Base-by-base conservation (phyloP, 139 green algal genomes). In the Ettlia oleoabundans region DNA sequence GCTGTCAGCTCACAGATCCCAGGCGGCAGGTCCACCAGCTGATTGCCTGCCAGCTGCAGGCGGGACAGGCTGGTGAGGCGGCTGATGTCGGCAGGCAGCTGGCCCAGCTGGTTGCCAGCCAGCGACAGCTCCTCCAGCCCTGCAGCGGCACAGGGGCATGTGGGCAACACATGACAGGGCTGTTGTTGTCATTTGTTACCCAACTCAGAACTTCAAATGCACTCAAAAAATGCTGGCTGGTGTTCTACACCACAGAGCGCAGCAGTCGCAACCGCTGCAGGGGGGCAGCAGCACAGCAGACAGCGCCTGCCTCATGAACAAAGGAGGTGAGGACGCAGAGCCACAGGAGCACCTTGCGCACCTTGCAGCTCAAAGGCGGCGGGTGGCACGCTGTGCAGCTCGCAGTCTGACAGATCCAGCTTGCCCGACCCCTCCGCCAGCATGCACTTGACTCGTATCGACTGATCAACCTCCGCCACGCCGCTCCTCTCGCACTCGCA, bases 1-100 rank as follows among this genome's bases (percentile, higher is more conserved):
- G 84, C n/a, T 8, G 33, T 64, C 35, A 95, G 82, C 24, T 85
- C 30, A 21, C 89, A 82, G 6, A 96, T 62, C 33, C 55, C 47
- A 0, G 85, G 63, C 2, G 92, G 90, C 30, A 96, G 43, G 10
- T 64, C 1, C 8, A 15, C 74, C 30, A 97, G 82, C 24, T 72
- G 18, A 81, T 97, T 97, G 61, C 94, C 93, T 61, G 93, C 93
- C 52, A 94, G 79, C 79, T 93, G 88, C 37, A 97, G 85, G 32
- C 88, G 85, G 18, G 87, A 40, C 30, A 97, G 89, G 30, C 24
- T 32, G 18, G 66, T 78, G 24, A 93, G 78, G 42, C 43, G 61
- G 28, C 76, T 43, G 18, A 96, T 81, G 30, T 71, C 64, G 19
- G 38, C 35, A 0, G 92, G 90, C 53, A 95, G 83, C 33, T 37